Evolutionary conservation across 2,329 filamentous ascomycete species (phyloP).

Genomic region (Fusarium cyanostomum): DNA sequence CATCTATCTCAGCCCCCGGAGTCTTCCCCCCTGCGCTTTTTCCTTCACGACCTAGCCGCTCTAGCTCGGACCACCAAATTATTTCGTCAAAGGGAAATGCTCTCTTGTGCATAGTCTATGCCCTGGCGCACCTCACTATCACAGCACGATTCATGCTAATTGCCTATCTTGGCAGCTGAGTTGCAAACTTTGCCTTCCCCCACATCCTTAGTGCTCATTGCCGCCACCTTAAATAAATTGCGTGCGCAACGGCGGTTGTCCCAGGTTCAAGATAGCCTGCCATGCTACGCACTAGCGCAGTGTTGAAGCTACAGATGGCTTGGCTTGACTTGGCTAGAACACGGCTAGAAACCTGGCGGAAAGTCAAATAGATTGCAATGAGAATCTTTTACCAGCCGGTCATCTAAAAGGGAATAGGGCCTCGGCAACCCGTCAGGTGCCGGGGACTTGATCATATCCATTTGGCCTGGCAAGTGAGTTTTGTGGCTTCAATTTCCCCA

Average conservation of each 20-base stretch:
- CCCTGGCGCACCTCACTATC: not conserved
- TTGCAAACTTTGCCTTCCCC: not conserved
- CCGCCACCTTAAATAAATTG: not conserved
- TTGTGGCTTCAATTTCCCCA: constrained; percentile 13
- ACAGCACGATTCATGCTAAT: constrained; percentile 13
- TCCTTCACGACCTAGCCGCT: not conserved
- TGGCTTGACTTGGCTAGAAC: constrained; percentile 23
- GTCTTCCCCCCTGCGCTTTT: not conserved
- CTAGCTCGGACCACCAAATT: not conserved
- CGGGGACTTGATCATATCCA: not conserved
- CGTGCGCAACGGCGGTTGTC: constrained; percentile 6
- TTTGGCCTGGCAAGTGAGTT: not conserved
- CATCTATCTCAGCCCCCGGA: constrained; percentile 6
- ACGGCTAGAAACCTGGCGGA: constrained; percentile 25
- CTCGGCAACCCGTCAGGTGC: not conserved
- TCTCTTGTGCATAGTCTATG: not conserved
- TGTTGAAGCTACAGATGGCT: not conserved
- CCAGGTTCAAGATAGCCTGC: not conserved
- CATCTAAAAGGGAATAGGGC: not conserved
- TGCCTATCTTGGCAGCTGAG: constrained; percentile 2
- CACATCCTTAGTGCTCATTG: not conserved
- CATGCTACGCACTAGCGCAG: not conserved
- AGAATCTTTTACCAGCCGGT: constrained; percentile 10
- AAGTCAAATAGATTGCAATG: constrained; percentile 3
- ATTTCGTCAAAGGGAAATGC: not conserved